These are phyloP conservation scores for Micractinium conductrix DNA, from an alignment of 139 green algal genomes.

Conservation along the genomic window DNA sequence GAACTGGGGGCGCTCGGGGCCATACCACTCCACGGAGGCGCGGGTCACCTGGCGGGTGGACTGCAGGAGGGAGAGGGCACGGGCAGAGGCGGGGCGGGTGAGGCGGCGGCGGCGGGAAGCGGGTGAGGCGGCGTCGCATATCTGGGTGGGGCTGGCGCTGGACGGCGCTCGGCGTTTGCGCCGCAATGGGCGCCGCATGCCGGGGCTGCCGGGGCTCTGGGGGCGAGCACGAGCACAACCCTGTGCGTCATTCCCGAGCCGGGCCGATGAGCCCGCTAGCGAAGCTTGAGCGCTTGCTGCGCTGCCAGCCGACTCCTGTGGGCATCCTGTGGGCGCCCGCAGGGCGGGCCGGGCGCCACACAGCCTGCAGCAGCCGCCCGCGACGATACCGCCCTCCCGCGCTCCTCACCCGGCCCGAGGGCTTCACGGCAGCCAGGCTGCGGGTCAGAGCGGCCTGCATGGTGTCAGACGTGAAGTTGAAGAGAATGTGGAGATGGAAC, in stretches of 20 bases:
- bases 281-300: background rate
- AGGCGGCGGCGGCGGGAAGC: background rate
- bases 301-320: background rate
- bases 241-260: background rate
- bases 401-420: slow-evolving; percentile 21
- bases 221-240: background rate
- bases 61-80: slow-evolving; percentile 17
- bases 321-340: no score
- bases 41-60: slow-evolving; percentile 62
- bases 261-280: background rate
- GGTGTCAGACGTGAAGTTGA: background rate
- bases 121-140: background rate
- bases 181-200: no score
- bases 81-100: background rate
- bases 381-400: background rate
- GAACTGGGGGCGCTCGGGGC: slow-evolving; percentile 86
- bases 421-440: slow-evolving; percentile 11
- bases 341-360: no score
- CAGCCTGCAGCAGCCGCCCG: no score
- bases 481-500: slow-evolving; percentile 4
- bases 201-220: background rate
- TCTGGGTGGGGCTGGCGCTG: background rate
- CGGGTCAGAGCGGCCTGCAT: slow-evolving; percentile 30
- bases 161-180: background rate
- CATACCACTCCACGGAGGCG: slow-evolving; percentile 63